Percentiles rank a stretch among this genome's conserved stretches.
phyloP scores from a whole-genome alignment of 73 alveolate genomes.

The Uronychia binucleata region DNA sequence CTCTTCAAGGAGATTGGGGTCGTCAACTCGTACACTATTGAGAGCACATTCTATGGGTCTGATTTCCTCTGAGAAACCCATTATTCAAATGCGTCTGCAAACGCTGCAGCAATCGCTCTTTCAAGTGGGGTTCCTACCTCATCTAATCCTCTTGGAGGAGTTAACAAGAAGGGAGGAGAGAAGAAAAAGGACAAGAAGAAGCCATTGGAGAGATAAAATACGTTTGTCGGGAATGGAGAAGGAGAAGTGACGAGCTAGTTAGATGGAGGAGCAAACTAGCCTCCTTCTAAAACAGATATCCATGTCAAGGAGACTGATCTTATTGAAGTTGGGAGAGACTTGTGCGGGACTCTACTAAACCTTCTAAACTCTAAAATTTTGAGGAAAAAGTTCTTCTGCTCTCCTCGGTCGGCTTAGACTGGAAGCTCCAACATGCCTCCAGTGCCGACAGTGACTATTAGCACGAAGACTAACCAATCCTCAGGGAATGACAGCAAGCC shows the following conservation, averaged over 20 bases:
- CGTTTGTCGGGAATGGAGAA: neutral
- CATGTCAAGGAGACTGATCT: neutral
- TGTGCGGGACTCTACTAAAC: neutral
- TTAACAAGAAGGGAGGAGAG: neutral
- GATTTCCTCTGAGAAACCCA: conserved; percentile 15
- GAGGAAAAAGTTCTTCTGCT: neutral
- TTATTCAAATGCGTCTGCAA: neutral
- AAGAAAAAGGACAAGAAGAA: neutral
- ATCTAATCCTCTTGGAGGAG: neutral
- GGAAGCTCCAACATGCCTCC: neutral
- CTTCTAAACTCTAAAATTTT: neutral
- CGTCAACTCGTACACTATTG: conserved; percentile 61
- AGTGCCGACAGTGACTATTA: neutral
- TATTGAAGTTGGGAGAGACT: neutral
- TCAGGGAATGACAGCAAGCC: too few species aligned
- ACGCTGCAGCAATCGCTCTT: neutral
- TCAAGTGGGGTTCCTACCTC: neutral
- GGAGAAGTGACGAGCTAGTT: neutral
- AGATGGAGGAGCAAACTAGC: neutral
- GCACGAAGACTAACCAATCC: neutral
- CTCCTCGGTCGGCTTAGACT: neutral
- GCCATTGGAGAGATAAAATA: neutral
- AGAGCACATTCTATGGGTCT: conserved; percentile 68
- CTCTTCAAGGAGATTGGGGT: conserved; percentile 60
- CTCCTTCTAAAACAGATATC: neutral